phyloP scores from a whole-genome alignment of 2,329 filamentous ascomycete genomes.

The Neonectria neomacrospora region DNA sequence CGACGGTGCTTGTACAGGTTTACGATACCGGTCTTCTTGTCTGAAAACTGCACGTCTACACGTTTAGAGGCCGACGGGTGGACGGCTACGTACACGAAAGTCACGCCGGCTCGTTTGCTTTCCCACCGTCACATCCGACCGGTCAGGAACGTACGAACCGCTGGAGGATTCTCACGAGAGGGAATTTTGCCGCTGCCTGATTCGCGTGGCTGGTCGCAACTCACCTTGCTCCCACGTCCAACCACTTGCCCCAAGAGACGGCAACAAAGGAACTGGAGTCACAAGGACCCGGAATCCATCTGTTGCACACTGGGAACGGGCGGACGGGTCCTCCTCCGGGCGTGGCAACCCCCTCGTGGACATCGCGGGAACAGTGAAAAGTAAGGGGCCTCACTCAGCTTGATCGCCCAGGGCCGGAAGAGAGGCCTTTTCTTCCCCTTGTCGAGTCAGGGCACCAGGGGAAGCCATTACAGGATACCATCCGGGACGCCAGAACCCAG shows the following conservation, averaged over 20 bases:
- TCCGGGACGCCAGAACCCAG: conserved; percentile 37
- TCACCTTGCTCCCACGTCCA: background rate
- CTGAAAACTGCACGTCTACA: background rate
- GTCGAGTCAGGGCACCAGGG: conserved; percentile 32
- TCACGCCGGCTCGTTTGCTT: conserved; percentile 22
- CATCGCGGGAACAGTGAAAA: conserved; percentile 10
- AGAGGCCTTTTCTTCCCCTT: conserved; percentile 23
- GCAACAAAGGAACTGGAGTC: background rate
- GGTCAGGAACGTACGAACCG: conserved; percentile 14
- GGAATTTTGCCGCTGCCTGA: background rate
- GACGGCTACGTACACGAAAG: conserved; percentile 6
- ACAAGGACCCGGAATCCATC: background rate
- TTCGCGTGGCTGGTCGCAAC: background rate
- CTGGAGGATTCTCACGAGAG: background rate
- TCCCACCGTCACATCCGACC: conserved; percentile 21
- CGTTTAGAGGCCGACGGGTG: background rate
- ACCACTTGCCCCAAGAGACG: background rate
- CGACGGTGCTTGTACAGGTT: background rate
- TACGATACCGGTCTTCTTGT: background rate
- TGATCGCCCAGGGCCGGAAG: conserved; percentile 13
- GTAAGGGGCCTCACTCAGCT: conserved; percentile 20
- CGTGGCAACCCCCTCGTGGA: background rate
- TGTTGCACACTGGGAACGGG: background rate
- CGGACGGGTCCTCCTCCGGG: background rate
- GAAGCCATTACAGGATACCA: conserved; percentile 36